Evolutionary conservation across 2,329 filamentous ascomycete species (phyloP), one percentile per base, ranked within the genome.

Genomic region (Acarospora socialis): DNA sequence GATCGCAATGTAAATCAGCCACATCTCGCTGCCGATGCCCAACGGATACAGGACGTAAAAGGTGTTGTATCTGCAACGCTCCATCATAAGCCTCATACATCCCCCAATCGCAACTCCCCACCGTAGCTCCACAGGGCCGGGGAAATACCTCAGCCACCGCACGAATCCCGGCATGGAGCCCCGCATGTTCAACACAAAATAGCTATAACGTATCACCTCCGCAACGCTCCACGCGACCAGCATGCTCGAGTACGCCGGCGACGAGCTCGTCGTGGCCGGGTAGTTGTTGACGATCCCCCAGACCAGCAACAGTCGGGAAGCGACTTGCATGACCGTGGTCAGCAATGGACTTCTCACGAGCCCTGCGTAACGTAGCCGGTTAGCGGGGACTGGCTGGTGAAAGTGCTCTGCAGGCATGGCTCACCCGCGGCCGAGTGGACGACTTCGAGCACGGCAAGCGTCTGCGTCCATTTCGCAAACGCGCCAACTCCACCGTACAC

Each of bases 41-140:
- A 95, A 54, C 1, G 90, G 90, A 58, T 98, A 98, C 14, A 98
- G 70, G 21, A 94, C 61, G 47, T 82, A 83, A 59, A 98, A 98
- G 5, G 81, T 84, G 55, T 92, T 93, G 59, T 94, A 74, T 35
- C 61, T 63, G 17, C 7, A 14, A 30, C 21, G 21, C 20, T 14
- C n/a, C 17, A 34, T 23, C 30, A 31, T 39, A 13, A 42, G 18
- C 30, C 32, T 42, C 50, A 41, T 36, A 51, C 7, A 19, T 19
- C 5, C 13, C 20, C 12, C 7, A 4, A 7, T 13, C 10, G 32
- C 17, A 21, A 23, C 13, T 6, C n/a, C n/a, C n/a, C n/a, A n/a
- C n/a, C n/a, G n/a, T n/a, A n/a, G n/a, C n/a, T n/a, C n/a, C n/a
- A n/a, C 21, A 9, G 34, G 19, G 31, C 20, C 20, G 21, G 15